A percentile compares a stretch with the other conserved stretches of the same genome.
phyloP scores from a whole-genome alignment of 352 stramenopile species.

The Phytophthora vignae region DNA sequence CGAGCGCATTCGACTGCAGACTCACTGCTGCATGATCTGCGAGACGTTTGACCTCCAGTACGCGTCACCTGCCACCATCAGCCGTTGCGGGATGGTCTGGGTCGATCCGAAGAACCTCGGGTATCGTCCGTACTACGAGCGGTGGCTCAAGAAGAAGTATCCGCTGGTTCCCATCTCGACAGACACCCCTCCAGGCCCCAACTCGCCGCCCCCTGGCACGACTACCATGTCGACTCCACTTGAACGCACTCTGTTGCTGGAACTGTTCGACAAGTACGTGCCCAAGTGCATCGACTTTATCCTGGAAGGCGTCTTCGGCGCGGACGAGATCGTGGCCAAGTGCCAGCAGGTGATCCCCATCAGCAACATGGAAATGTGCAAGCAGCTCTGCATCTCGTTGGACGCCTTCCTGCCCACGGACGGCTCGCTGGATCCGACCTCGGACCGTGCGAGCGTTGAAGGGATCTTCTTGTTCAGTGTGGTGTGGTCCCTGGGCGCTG shows the following conservation, averaged over 20 bases:
- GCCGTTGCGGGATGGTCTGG: slow-evolving; percentile 97
- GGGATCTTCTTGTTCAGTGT: slow-evolving; percentile 94
- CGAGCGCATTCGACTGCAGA: slow-evolving; percentile 94
- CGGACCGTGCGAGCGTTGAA: slow-evolving; percentile 82
- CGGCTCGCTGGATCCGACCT: slow-evolving; percentile 49
- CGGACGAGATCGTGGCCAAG: slow-evolving; percentile 91
- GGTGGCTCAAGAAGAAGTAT: slow-evolving; percentile 93
- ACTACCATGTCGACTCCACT: slow-evolving; percentile 33
- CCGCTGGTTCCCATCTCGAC: slow-evolving; percentile 42
- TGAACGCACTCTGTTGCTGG: slow-evolving; percentile 67
- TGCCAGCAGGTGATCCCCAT: slow-evolving; percentile 94
- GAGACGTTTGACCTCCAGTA: slow-evolving; percentile 97
- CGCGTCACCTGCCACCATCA: slow-evolving; percentile 95
- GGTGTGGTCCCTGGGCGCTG: slow-evolving; percentile 93
- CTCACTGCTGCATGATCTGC: slow-evolving; percentile 94
- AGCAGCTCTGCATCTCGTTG: slow-evolving; percentile 94
- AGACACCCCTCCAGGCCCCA: slow-evolving; percentile 1
- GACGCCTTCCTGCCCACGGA: slow-evolving; percentile 87
- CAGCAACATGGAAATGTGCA: slow-evolving; percentile 96
- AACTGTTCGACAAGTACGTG: slow-evolving; percentile 96
- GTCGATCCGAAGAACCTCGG: slow-evolving; percentile 97
- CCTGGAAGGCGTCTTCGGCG: slow-evolving; percentile 88
- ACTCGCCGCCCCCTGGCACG: slow-evolving; percentile 10
- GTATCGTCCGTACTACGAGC: slow-evolving; percentile 95
- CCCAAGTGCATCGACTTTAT: slow-evolving; percentile 93